phyloP scores from a whole-genome alignment of 2,329 filamentous ascomycete genomes.

The Penicillium sclerotiorum region DNA sequence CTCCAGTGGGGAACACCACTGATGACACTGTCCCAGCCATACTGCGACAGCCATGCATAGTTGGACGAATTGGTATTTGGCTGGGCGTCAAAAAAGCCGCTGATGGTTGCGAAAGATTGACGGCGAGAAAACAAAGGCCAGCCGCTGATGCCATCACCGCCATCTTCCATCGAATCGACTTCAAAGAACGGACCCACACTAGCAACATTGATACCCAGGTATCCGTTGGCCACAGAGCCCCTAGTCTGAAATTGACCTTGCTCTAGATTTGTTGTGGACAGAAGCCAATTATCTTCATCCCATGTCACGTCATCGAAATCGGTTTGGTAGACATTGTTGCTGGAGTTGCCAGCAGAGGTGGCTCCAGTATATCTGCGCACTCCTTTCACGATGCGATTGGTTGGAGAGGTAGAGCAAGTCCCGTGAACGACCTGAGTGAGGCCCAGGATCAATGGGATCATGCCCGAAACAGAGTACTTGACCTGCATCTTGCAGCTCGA shows the following conservation, averaged over 20 bases:
- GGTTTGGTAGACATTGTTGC: conserved; percentile 47
- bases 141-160: conserved; percentile 60
- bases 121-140: conserved; percentile 68
- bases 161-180: conserved; percentile 43
- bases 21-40: conserved; percentile 71
- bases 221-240: conserved; percentile 64
- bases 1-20: conserved; percentile 71
- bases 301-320: conserved; percentile 58
- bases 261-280: conserved; percentile 57
- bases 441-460: conserved; percentile 18
- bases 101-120: conserved; percentile 68
- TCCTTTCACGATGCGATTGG: conserved; percentile 22
- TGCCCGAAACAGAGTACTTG: conserved; percentile 9
- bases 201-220: conserved; percentile 65
- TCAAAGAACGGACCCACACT: conserved; percentile 67
- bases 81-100: conserved; percentile 67
- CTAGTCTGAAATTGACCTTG: conserved; percentile 64
- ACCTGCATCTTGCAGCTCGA: conserved; percentile 20
- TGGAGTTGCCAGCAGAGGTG: conserved; percentile 11
- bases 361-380: conserved; percentile 23
- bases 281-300: conserved; percentile 61
- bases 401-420: background rate
- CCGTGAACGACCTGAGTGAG: conserved; percentile 11
- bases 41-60: conserved; percentile 69
- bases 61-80: conserved; percentile 62